Conservation (phyloP, 805 yeast species). For the Metschnikowia drakensbergensis region DNA sequence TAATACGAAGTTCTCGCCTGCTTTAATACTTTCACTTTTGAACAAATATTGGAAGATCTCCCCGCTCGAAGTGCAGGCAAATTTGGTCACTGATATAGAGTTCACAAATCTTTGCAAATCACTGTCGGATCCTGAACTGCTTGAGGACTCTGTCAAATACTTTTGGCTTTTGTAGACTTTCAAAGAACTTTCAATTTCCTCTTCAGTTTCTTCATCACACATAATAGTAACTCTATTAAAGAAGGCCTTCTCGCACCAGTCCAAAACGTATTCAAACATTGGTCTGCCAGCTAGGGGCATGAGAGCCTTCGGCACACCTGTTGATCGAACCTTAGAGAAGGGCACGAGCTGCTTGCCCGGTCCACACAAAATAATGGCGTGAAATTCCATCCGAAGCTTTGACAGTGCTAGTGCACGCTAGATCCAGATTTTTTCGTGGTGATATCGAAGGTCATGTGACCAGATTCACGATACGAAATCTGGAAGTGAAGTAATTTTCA, state of each 20-base stretch:
- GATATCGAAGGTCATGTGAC: constrained; percentile 5
- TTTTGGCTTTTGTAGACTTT: constrained; percentile 44
- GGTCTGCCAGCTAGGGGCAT: constrained; percentile 89
- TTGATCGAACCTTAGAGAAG: constrained; percentile 54
- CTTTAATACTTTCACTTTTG: constrained; percentile 39
- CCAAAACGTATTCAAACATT: constrained; percentile 79
- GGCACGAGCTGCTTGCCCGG: constrained; percentile 73
- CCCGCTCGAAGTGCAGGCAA: constrained; percentile 48
- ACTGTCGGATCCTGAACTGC: constrained; percentile 16
- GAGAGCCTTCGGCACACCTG: constrained; percentile 77
- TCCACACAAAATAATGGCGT: constrained; percentile 88
- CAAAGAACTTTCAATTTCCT: constrained; percentile 47
- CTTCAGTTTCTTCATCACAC: constrained; percentile 45
- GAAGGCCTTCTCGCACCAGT: constrained; percentile 89
- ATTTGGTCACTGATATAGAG: constrained; percentile 22
- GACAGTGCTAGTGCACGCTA: constrained; percentile 6
- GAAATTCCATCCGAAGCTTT: constrained; percentile 70
- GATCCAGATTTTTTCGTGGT: constrained; percentile 3
- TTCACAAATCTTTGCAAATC: constrained; percentile 17
- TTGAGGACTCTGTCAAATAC: constrained; percentile 13
- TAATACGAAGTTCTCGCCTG: constrained; percentile 52
- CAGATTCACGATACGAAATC: not conserved
- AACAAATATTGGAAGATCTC: constrained; percentile 49
- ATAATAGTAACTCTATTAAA: constrained; percentile 69
- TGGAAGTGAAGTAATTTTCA: not conserved